phyloP scores from a whole-genome alignment of 768 basidiomycete species.

The Lepiota brunneoincarnata region DNA sequence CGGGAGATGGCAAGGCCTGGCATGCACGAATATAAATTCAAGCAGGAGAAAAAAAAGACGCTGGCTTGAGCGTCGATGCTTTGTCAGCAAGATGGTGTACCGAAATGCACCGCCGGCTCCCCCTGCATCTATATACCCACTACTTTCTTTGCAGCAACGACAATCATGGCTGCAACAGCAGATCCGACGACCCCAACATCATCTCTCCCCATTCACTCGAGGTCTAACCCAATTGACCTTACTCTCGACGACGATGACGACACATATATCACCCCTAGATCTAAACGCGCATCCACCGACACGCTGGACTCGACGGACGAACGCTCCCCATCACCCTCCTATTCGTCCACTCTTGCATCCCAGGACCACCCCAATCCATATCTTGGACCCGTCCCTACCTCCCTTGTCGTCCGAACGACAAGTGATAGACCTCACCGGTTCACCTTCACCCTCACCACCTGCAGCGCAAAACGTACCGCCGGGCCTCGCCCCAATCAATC shows the following conservation, averaged over 20 bases:
- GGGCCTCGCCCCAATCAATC: slow-evolving; percentile 35
- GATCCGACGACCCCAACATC: slow-evolving; percentile 28
- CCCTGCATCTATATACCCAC: slow-evolving; percentile 13
- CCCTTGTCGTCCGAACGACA: slow-evolving; percentile 35
- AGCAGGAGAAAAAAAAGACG: neutral
- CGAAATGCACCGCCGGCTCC: slow-evolving; percentile 15
- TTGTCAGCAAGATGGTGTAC: slow-evolving; percentile 10
- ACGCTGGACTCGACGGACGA: neutral
- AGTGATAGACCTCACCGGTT: slow-evolving; percentile 74
- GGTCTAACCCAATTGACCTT: slow-evolving; percentile 63
- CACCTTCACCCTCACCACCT: slow-evolving; percentile 51
- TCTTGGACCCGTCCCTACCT: slow-evolving; percentile 12
- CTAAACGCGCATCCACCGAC: slow-evolving; percentile 7
- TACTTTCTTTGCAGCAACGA: neutral
- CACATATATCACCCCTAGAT: slow-evolving; percentile 14
- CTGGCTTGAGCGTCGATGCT: neutral
- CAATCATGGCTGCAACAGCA: slow-evolving; percentile 22
- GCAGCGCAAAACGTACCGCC: slow-evolving; percentile 23
- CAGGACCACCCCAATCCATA: slow-evolving; percentile 5
- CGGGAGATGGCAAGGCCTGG: neutral
- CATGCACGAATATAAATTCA: neutral
- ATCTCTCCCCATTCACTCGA: slow-evolving; percentile 27
- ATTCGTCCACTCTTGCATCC: slow-evolving; percentile 12
- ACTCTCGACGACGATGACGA: slow-evolving; percentile 67
- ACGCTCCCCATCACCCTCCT: slow-evolving; percentile 8